These are phyloP conservation scores for Aureobasidium pullulans DNA, from an alignment of 2,329 filamentous ascomycete species.

Conservation along the genomic window DNA sequence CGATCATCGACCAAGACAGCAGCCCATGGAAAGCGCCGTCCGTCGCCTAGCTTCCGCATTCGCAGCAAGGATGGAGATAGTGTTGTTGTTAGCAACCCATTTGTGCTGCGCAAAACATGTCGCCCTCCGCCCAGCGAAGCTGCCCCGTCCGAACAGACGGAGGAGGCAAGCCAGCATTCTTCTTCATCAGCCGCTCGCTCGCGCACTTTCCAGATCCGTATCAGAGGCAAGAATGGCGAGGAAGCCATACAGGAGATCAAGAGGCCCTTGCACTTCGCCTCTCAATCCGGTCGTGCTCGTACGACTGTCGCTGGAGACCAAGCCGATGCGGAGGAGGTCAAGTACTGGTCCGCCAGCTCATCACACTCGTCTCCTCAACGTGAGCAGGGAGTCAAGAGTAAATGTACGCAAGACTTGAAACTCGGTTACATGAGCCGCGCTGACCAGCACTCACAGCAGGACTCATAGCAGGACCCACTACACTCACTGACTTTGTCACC, in stretches of 20 bases:
- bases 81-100: constrained; percentile 15
- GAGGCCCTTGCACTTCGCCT: constrained; percentile 9
- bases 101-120: constrained; percentile 2
- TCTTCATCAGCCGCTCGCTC: not conserved
- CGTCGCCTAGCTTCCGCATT: constrained; percentile 3
- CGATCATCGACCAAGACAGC: not conserved
- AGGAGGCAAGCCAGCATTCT: not conserved
- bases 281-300: not conserved
- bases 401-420: not conserved
- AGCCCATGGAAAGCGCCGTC: not conserved
- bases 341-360: constrained; percentile 2
- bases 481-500: not conserved
- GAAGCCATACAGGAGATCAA: constrained; percentile 17
- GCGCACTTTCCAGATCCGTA: constrained; percentile 11
- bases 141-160: not conserved
- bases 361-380: not conserved
- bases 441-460: not conserved
- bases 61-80: constrained; percentile 19
- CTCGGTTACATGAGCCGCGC: not conserved
- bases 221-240: constrained; percentile 19
- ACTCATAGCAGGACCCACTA: not conserved
- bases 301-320: constrained; percentile 9
- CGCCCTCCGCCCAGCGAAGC: not conserved
- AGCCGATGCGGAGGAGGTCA: not conserved
- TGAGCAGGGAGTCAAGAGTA: not conserved